Evolutionary conservation across 306 rosid genomes (phyloP), one percentile per base, ranked within the genome.

Genomic region (Oemleria cerasiformis): DNA sequence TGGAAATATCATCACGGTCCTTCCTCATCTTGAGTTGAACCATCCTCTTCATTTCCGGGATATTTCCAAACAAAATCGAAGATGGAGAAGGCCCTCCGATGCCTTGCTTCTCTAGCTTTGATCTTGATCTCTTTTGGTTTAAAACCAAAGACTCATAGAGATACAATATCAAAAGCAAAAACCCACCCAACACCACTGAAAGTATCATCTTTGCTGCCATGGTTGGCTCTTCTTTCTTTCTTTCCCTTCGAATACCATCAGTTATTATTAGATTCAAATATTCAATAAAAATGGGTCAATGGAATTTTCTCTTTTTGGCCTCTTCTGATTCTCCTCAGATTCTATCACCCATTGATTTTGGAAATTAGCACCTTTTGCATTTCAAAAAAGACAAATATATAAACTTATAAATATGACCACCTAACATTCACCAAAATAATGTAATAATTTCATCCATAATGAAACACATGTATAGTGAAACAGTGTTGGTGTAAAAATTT

Each of bases 31-130:
- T 38, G 15, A 50, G 72, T 17, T 58, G 67, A 75, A 87, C n/a
- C n/a, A n/a, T 69, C 5, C 39, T 69, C 63, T 76, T 85, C 9
- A 85, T 88, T 70, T 92, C 80, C 0, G 81, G 72, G 30, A 88
- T 72, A 54, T 87, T 88, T 15, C 97, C 97, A 10, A 82, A 64
- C 61, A 79, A 58, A 6, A 85, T 70, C 13, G 42, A 7, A 15
- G 87, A 83, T 57, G 91, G 79, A 7, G 81, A 59, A 70, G 92
- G 91, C 0, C 97, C 96, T 70, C 65, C n/a, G 47, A 88, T 87
- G 9, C 92, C 92, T 51, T 92, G 91, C 45, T 34, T 81, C 5
- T 63, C 75, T 74, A 91, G 86, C 83, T 79, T 87, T 19, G 82
- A 75, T 79, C 89, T 68, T 0, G 78, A 63, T 44, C 83, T 65